Conservation (phyloP, 73 alveolate genomes). For the Paramecium primaurelia region DNA sequence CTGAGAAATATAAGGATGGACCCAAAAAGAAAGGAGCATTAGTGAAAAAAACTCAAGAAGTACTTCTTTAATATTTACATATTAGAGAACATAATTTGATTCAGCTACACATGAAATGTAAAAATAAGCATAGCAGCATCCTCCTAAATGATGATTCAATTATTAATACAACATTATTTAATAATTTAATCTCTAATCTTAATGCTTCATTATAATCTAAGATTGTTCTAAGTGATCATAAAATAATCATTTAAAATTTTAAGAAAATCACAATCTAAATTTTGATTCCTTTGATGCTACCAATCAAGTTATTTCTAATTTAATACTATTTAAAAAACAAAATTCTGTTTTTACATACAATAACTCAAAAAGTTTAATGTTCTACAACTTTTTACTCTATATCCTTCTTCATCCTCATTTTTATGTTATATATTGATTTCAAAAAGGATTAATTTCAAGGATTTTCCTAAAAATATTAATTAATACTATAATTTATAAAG, state of each 20-base stretch:
- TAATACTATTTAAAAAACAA: background rate
- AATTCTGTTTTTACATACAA: background rate
- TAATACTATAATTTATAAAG: too few relatives aligned
- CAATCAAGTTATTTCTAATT: background rate
- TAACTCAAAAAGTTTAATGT: too few relatives aligned
- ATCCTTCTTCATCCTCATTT: too few relatives aligned
- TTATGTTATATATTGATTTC: too few relatives aligned
- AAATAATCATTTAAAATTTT: background rate
- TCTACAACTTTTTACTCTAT: background rate
- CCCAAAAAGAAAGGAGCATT: background rate
- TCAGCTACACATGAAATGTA: conserved; percentile 7
- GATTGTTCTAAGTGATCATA: background rate
- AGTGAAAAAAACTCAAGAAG: background rate
- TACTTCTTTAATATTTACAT: background rate
- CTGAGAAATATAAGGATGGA: conserved; percentile 21
- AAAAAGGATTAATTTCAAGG: too few relatives aligned
- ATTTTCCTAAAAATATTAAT: too few relatives aligned
- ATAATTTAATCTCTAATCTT: background rate
- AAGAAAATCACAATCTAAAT: background rate
- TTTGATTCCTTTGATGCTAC: background rate
- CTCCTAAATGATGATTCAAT: background rate
- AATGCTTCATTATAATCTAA: background rate
- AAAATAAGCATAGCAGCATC: background rate
- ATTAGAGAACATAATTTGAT: conserved; percentile 3
- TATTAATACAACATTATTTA: background rate